Percentiles rank a stretch among this genome's conserved stretches.
These are phyloP conservation scores for Ananas comosus DNA, from an alignment of 176 grass and related monocot genomes.

Conservation along the genomic window DNA sequence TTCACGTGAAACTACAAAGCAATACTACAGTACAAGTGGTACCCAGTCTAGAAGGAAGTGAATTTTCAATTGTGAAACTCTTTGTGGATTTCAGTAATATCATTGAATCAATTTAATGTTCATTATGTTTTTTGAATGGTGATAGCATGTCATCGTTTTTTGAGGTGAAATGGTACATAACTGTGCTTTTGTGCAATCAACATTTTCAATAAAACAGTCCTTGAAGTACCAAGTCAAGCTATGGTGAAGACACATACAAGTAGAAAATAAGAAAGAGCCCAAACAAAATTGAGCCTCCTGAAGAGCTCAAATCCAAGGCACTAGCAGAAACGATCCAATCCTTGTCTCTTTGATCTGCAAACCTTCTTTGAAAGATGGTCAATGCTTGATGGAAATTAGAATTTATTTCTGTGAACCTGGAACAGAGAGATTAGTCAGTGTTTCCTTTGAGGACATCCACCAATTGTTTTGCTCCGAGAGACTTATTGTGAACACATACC, in stretches of 20 bases:
- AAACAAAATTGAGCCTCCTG: not conserved
- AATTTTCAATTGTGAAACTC: not conserved
- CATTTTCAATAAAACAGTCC: not conserved
- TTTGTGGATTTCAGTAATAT: no score
- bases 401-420: constrained; percentile 7
- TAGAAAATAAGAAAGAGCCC: not conserved
- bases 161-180: not conserved
- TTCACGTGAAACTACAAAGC: constrained; percentile 81
- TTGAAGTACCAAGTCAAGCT: not conserved
- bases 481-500: constrained; percentile 17
- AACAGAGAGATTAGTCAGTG: not conserved
- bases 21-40: constrained; percentile 68
- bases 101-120: not conserved
- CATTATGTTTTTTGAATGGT: not conserved
- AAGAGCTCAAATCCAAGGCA: not conserved
- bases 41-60: constrained; percentile 25
- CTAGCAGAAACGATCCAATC: not conserved
- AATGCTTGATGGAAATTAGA: not conserved
- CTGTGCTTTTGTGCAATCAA: not conserved
- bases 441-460: not conserved
- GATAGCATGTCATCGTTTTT: not conserved
- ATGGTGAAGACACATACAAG: not conserved
- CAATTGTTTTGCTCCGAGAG: no score
- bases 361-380: not conserved
- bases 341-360: not conserved